Base-by-base conservation (phyloP, 2,329 filamentous ascomycete genomes). In the Aspergillus sp. region DNA sequence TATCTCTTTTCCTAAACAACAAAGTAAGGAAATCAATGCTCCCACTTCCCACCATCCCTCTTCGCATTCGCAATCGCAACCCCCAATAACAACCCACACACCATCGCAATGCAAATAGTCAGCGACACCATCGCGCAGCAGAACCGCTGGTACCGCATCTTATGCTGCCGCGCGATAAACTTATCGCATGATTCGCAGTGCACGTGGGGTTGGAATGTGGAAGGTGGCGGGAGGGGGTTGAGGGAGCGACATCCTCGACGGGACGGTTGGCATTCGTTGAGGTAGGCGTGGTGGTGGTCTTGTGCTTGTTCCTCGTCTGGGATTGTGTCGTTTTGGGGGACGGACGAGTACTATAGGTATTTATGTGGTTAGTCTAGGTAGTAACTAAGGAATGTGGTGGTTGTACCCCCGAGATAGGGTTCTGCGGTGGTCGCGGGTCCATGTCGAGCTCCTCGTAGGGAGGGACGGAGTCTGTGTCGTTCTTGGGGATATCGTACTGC, bases 41-140 rank as follows among this genome's bases (percentile, higher is more conserved):
- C 9, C 27, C 27, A 9, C 27, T 30, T 3, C 77, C 80, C 2
- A 13, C 34, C 15, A n/a, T n/a, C 34, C 1, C 19, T 22, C 1
- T 34, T 45, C 17, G 34, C 11, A 19, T 37, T 11, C 15, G 37
- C 22, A 48, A 52, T 27, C 1, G n/a, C 49, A 48, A 49, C 9
- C 4, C 55, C 55, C 17, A 57, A 6, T 3, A 47, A n/a, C 20
- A 53, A 20, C n/a, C 20, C 9, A 44, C 55, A 57, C 1, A 57
- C 4, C 33, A 57, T 19, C 12, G 44, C 49, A 13, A 33, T 22
- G 19, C 49, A 53, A 11, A 57, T 44, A 8, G 49, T 51, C 24
- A 22, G 30, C 13, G 55, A 17, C 4, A 53, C 55, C 42, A 48
- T 30, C 5, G 37, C 37, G 17, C 49, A 53, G 39, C 24, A 37